Evolutionary conservation across 2,329 filamentous ascomycete genomes (phyloP).

Genomic region (Rhynchosporium agropyri): DNA sequence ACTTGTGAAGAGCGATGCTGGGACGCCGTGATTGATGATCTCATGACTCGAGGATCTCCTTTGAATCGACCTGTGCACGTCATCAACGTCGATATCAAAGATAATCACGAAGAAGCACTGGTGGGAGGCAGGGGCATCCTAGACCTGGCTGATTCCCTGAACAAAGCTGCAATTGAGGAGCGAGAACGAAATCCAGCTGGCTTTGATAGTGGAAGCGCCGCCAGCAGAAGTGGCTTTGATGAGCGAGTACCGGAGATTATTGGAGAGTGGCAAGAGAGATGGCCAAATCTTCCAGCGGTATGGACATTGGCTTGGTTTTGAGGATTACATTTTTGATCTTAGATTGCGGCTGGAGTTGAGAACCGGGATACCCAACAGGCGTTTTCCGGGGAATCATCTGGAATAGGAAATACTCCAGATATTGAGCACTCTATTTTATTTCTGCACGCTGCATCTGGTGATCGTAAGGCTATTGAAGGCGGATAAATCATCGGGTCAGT

Average conservation of each 20-base stretch:
- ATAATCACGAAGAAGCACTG: conserved; percentile 95
- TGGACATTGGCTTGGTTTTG: conserved; percentile 98
- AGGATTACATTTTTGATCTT: conserved; percentile 34
- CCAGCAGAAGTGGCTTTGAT: conserved; percentile 78
- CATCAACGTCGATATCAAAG: conserved; percentile 97
- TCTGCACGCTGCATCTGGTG: conserved; percentile 5
- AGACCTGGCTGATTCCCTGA: conserved; percentile 84
- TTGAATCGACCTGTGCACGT: conserved; percentile 94
- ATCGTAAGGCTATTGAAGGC: conserved; percentile 13
- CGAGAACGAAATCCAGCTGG: conserved; percentile 61
- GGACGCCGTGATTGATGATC: conserved; percentile 95
- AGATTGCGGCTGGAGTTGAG: conserved; percentile 27
- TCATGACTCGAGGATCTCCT: conserved; percentile 81
- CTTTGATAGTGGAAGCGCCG: conserved; percentile 71
- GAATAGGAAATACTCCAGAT: conserved; percentile 17
- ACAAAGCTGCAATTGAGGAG: conserved; percentile 78
- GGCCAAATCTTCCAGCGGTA: conserved; percentile 85
- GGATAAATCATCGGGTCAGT: conserved; percentile 17
- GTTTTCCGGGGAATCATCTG: conserved; percentile 17
- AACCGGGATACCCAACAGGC: conserved; percentile 31
- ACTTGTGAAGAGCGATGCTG: conserved; percentile 98
- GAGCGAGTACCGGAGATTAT: conserved; percentile 91
- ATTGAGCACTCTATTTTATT: conserved; percentile 15
- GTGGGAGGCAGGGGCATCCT: conserved; percentile 90
- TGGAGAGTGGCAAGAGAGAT: conserved; percentile 90